Base-by-base conservation (phyloP, 2,329 filamentous ascomycete genomes). In the Periconia macrospinosa region DNA sequence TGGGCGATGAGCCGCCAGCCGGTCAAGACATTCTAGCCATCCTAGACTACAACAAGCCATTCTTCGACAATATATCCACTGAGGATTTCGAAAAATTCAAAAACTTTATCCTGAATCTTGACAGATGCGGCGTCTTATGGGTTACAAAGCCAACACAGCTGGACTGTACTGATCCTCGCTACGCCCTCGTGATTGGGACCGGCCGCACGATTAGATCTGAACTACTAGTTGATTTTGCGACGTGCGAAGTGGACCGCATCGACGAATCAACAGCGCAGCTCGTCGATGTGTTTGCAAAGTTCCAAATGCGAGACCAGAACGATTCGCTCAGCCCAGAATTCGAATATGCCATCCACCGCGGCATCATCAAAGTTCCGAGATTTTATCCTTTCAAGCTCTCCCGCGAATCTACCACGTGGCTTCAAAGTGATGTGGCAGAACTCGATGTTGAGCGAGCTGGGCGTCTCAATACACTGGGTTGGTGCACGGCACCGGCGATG, bases 201-300 rank as follows among this genome's bases (percentile, higher is more conserved):
- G 60, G 67, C 2, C 58, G 73, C 2, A 64, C 63, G 0, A 57
- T 72, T 7, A 66, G 72, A 0, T 51, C 57, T 0, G 73, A 76
- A 50, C 40, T 66, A 37, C 18, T 44, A 0, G 35, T 68, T 0
- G 59, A 65, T 20, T 60, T 74, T 43, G 69, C 63, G 1, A 71
- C 66, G 0, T 52, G 46, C 7, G 61, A 69, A 44, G 33, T 60
- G 0, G 59, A 67, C 14, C 15, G 17, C 11, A 23, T 58, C 14
- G 46, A 51, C 11, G 9, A 19, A n/a, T 35, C 17, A 19, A 30
- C 18, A 30, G 37, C 23, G n/a, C 18, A n/a, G 2, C 13, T 54
- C 2, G 41, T 42, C 2, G 20, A 55, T 3, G 52, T 57, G 11
- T 56, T 62, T 18, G 43, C 41, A 0, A 55, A 54, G n/a, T 59